A percentile compares a stretch with the other conserved stretches of the same genome.
phyloP scores from a whole-genome alignment of 1,284 basidiomycete species.

The Phlebopus sp. region DNA sequence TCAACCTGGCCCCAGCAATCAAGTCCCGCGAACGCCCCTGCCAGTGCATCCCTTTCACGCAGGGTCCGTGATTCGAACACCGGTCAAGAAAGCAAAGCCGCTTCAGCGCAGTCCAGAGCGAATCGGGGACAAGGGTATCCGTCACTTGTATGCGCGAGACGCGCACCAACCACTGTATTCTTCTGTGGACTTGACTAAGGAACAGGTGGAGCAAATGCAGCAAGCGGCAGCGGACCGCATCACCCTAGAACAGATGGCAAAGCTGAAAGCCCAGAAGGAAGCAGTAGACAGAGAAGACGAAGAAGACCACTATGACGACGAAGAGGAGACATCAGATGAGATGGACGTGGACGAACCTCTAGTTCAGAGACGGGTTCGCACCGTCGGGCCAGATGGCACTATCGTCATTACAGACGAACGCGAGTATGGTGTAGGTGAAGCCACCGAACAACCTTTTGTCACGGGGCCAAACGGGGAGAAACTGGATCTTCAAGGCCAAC shows the following conservation, averaged over 20 bases:
- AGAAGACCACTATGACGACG: conserved; percentile 13
- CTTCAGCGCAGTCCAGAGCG: conserved; percentile 27
- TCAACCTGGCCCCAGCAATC: not conserved
- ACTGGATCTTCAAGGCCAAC: conserved; percentile 14
- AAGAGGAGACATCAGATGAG: too few species aligned
- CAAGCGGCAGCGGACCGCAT: conserved; percentile 16
- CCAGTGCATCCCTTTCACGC: conserved; percentile 19
- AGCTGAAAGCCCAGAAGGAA: conserved; percentile 18
- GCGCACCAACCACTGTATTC: conserved; percentile 21
- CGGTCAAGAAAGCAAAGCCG: conserved; percentile 27
- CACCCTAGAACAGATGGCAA: conserved; percentile 16
- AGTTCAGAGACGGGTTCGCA: conserved; percentile 3
- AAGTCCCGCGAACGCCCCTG: conserved; percentile 27
- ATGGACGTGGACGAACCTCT: conserved; percentile 8
- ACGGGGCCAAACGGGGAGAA: conserved; percentile 21
- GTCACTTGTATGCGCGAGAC: conserved; percentile 18
- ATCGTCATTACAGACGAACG: conserved; percentile 8
- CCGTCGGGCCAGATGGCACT: conserved; percentile 8
- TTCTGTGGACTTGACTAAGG: conserved; percentile 20
- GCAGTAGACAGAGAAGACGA: conserved; percentile 6
- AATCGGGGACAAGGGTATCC: conserved; percentile 27
- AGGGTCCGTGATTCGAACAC: conserved; percentile 30
- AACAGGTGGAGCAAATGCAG: conserved; percentile 23
- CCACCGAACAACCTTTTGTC: not conserved
- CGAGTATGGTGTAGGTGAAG: not conserved